Evolutionary conservation across 306 rosid genomes (phyloP), one percentile per base, ranked within the genome.

Genomic region (Rosa multiflora): DNA sequence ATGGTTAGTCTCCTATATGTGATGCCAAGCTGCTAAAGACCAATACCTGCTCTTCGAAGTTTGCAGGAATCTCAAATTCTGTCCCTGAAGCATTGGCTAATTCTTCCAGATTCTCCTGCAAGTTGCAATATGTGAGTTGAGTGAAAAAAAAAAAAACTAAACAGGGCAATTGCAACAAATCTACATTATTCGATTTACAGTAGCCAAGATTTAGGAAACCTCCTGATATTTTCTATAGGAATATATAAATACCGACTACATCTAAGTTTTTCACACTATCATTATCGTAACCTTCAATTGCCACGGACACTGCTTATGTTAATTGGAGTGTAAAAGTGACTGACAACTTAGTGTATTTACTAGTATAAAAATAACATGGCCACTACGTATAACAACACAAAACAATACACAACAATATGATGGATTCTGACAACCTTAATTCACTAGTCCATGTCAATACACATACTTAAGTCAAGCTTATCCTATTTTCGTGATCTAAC

Each of bases 31-130:
- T 68, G 68, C 76, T 75, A 75, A 67, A 76, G 68, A 72, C 72
- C 43, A 68, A 67, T 85, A 91, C 93, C 90, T 89, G 93, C 52
- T 88, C 89, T 64, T 86, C 93, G 66, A 91, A 91, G 82, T 83
- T 85, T 1, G 84, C 84, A 58, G 92, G 87, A 66, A 91, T 88
- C 77, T 88, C 97, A 67, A 88, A 91, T 58, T 89, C 90, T 11
- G 93, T 81, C 75, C 87, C 97, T 11, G 93, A 86, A 74, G 90
- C 84, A 76, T 88, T 84, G 20, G 87, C 87, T 64, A 91, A 83
- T 80, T 89, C 90, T 70, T 86, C 89, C 74, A 91, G 84, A n/a
- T 80, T 32, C 67, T 86, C 92, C 97, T 89, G 92, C 53, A 84
- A 70, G 47, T 51, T 29, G 8, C 43, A 61, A 46, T 7, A 47